Conservation (phyloP, 2,329 filamentous ascomycete species). For the Botryotinia narcissicola region DNA sequence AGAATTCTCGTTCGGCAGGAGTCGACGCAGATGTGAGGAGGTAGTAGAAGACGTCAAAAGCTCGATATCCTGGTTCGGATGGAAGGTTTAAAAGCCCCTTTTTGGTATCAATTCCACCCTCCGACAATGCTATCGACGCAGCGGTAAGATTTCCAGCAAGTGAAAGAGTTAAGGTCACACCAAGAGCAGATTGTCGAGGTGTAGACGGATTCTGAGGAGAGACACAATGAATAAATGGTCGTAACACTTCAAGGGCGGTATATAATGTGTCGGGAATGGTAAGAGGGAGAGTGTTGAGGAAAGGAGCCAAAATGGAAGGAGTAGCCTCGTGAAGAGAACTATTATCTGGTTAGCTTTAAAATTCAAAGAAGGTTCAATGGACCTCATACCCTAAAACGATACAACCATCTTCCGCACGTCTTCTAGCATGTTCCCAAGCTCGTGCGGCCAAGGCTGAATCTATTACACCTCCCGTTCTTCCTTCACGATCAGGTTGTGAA, state of each 20-base stretch:
- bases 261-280: slow-evolving; percentile 72
- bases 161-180: slow-evolving; percentile 77
- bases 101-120: slow-evolving; percentile 81
- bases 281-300: slow-evolving; percentile 77
- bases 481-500: slow-evolving; percentile 65
- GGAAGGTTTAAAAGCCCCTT: slow-evolving; percentile 80
- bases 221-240: slow-evolving; percentile 82
- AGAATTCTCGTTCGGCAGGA: slow-evolving; percentile 81
- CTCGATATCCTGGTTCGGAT: slow-evolving; percentile 75
- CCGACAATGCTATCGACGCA: slow-evolving; percentile 74
- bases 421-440: slow-evolving; percentile 94
- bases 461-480: slow-evolving; percentile 71
- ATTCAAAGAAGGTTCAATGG: background rate
- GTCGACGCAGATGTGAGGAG: slow-evolving; percentile 89
- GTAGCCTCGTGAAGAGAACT: slow-evolving; percentile 87
- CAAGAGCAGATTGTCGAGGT: slow-evolving; percentile 75
- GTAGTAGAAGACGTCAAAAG: slow-evolving; percentile 98
- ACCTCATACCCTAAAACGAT: slow-evolving; percentile 75
- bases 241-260: slow-evolving; percentile 75
- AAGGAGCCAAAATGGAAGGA: slow-evolving; percentile 78
- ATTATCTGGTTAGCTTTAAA: slow-evolving; percentile 19
- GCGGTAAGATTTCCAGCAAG: slow-evolving; percentile 75
- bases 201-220: slow-evolving; percentile 87
- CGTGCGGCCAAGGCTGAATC: slow-evolving; percentile 74
- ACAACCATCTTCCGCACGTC: slow-evolving; percentile 92